Conservation (phyloP, 345 rosid genomes). For the Cardiospermum halicacabum region DNA sequence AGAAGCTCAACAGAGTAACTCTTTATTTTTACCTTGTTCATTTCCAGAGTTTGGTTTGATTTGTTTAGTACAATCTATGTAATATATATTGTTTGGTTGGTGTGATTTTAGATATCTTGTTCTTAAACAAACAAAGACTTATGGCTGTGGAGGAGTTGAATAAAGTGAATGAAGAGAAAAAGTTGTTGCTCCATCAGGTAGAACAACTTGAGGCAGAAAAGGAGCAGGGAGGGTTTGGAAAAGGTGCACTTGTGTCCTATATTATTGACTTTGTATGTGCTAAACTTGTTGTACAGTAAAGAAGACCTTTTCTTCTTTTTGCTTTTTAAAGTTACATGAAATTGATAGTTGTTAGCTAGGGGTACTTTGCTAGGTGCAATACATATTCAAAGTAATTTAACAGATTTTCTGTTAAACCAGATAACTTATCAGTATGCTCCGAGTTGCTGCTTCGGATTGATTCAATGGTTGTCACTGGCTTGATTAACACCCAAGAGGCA, state of each 20-base stretch:
- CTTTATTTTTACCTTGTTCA: background rate
- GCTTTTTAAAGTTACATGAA: too few relatives aligned
- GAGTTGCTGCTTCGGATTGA: slow-evolving; percentile 73
- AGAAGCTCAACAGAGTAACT: slow-evolving; percentile 75
- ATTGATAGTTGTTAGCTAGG: too few relatives aligned
- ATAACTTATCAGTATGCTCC: slow-evolving; percentile 47
- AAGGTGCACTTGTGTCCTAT: slow-evolving; percentile 29
- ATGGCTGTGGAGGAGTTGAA: slow-evolving; percentile 58
- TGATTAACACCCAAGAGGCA: slow-evolving; percentile 51
- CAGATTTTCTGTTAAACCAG: too few relatives aligned
- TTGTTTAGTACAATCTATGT: background rate
- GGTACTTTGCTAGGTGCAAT: too few relatives aligned
- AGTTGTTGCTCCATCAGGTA: slow-evolving; percentile 44
- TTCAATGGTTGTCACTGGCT: slow-evolving; percentile 62
- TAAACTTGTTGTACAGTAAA: background rate
- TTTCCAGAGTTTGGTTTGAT: background rate
- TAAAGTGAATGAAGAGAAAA: slow-evolving; percentile 45
- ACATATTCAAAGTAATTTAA: too few relatives aligned
- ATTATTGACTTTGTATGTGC: slow-evolving; percentile 5
- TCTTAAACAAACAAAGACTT: slow-evolving; percentile 62
- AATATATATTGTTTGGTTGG: background rate
- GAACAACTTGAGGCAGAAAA: slow-evolving; percentile 41
- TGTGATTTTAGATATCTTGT: slow-evolving; percentile 46
- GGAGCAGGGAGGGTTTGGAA: slow-evolving; percentile 24
- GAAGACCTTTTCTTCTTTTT: background rate